These are phyloP conservation scores for Incumbomyces delicatus DNA, from an alignment of 2,329 filamentous ascomycete genomes.

Conservation along the genomic window DNA sequence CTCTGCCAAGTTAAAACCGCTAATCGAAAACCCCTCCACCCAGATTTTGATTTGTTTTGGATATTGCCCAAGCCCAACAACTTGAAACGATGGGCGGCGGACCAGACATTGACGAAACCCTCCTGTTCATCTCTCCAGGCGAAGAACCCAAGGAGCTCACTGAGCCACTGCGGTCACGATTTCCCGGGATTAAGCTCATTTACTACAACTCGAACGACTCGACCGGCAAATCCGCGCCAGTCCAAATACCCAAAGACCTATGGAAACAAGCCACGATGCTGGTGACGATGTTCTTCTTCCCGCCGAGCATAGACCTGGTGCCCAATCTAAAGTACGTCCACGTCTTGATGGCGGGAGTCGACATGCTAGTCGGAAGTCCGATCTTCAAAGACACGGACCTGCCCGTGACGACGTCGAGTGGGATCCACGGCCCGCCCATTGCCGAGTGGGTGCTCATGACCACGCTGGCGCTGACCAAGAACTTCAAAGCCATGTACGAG, in stretches of 20 bases:
- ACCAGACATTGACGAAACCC: constrained; percentile 27
- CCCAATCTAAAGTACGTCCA: constrained; percentile 42
- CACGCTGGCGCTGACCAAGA: constrained; percentile 47
- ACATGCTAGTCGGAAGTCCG: constrained; percentile 44
- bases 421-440: constrained; percentile 55
- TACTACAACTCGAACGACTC: constrained; percentile 26
- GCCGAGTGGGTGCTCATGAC: constrained; percentile 59
- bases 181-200: constrained; percentile 37
- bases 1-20: no score
- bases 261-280: constrained; percentile 38
- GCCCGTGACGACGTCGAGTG: constrained; percentile 44
- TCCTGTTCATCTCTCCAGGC: constrained; percentile 36
- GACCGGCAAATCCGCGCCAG: constrained; percentile 19
- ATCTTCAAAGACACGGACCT: constrained; percentile 45
- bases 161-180: constrained; percentile 31
- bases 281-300: constrained; percentile 39
- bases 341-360: constrained; percentile 48
- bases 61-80: no score
- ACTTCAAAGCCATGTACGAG: constrained; percentile 46
- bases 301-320: constrained; percentile 25
- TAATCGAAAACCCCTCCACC: no score
- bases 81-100: constrained; percentile 46
- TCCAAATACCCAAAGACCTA: constrained; percentile 13
- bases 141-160: constrained; percentile 32
- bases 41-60: no score